These are phyloP conservation scores for Metschnikowia henanensis DNA, from an alignment of 805 yeast species.

Conservation along the genomic window DNA sequence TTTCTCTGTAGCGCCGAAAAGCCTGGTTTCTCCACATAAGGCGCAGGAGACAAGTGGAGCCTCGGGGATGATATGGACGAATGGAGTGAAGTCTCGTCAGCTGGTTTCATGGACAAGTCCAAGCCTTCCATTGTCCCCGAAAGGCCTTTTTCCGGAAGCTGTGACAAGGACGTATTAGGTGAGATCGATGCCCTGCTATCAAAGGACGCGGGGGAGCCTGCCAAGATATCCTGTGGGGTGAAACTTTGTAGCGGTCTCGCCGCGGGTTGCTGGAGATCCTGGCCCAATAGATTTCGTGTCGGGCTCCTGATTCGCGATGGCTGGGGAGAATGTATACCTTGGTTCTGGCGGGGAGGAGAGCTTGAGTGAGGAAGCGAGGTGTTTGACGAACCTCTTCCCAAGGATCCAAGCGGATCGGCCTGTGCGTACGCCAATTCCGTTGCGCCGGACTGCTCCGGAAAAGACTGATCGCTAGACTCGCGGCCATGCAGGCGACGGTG, in stretches of 20 bases:
- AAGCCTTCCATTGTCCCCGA: conserved; percentile 29
- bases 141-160: conserved; percentile 19
- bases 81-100: conserved; percentile 22
- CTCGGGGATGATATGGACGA: conserved; percentile 51
- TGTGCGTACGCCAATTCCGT: too few relatives aligned
- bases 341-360: conserved; percentile 2
- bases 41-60: conserved; percentile 56
- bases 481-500: conserved; percentile 2
- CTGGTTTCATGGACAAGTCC: conserved; percentile 24
- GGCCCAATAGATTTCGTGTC: conserved; percentile 19
- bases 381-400: background rate
- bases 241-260: conserved; percentile 31
- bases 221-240: conserved; percentile 47
- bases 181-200: conserved; percentile 12
- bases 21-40: conserved; percentile 47
- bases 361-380: background rate
- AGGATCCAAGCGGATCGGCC: background rate
- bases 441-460: background rate
- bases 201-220: conserved; percentile 7
- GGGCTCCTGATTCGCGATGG: conserved; percentile 37
- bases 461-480: conserved; percentile 1
- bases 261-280: conserved; percentile 15
- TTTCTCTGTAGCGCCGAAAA: conserved; percentile 64
- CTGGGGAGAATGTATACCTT: conserved; percentile 30
- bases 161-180: conserved; percentile 12